Conservation (phyloP, 2,329 filamentous ascomycete species). For the Clonostachys rhizophaga region DNA sequence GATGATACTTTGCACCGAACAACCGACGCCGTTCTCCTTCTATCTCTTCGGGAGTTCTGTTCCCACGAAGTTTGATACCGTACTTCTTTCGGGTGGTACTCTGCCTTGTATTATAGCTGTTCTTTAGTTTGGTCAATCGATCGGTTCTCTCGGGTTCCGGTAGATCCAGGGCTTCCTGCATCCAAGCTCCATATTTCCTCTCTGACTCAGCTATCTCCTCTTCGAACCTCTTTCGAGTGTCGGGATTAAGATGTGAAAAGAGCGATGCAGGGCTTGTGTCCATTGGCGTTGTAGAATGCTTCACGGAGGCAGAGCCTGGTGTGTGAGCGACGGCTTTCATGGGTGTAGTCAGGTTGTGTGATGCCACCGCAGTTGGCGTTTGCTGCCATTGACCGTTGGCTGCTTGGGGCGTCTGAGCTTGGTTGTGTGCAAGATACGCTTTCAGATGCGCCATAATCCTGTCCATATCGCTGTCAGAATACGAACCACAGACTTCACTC, state of each 20-base stretch:
- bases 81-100: constrained; percentile 53
- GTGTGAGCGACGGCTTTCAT: no score
- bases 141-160: constrained; percentile 22
- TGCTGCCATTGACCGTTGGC: no score
- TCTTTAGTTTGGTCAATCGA: constrained; percentile 36
- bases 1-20: constrained; percentile 6
- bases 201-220: constrained; percentile 20
- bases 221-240: constrained; percentile 4
- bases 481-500: constrained; percentile 40
- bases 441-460: no score
- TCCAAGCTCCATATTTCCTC: constrained; percentile 29
- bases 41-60: constrained; percentile 41
- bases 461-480: constrained; percentile 7
- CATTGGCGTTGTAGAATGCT: neutral
- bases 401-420: no score
- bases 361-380: no score
- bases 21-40: constrained; percentile 34
- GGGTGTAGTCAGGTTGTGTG: no score
- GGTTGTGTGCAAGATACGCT: no score
- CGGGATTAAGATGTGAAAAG: constrained; percentile 26
- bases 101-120: constrained; percentile 50
- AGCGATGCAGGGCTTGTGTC: neutral
- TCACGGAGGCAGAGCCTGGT: no score
- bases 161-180: constrained; percentile 33
- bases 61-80: constrained; percentile 47